Base-by-base conservation (phyloP, 495 filamentous ascomycete species). In the Hyaloscypha finlandica region DNA sequence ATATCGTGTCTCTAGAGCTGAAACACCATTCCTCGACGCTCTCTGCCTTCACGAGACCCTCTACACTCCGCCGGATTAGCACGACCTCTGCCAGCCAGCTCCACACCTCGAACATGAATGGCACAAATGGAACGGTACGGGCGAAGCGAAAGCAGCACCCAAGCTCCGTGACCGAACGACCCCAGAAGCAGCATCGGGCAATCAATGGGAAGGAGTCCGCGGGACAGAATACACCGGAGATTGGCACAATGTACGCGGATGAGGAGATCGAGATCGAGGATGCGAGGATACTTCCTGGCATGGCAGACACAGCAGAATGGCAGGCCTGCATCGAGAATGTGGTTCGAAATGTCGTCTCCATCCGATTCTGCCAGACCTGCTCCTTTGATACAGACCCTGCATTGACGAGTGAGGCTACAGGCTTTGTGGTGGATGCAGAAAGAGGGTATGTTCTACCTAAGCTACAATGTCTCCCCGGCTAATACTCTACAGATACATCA, bases 321-420 rank as follows among this genome's bases (percentile, higher is more conserved):
- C 96, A 98, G 76, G 90, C 87, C 14, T 97, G 94, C 3, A 97
- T 99, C 69, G 93, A 98, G 80, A 87, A 84, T 52, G 96, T 97
- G 3, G 94, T 99, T 29, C 85, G 86, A 68, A 96, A 90, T 61
- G 95, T 97, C 2, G 96, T 99, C 35, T 96, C 93, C 14, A 98
- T 99, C 76, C 92, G 96, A 68, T 99, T 99, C 81, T 98, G 94
- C 76, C 94, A 97, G 81, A 98, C 96, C 1, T 97, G 92, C 78
- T 93, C 95, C 5, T 99, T 99, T 75, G 95, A 99, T 75, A 98
- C 95, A 19, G 96, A 98, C 70, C 80, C 92, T 19, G 96, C 96
- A 3, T 86, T 95, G 74, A 91, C 93, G 19, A 96, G 91, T 73
- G 96, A 99, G 77, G 95, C 95, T 42, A 98, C 95, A 1, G 95